These are phyloP conservation scores for Lobulomyces angularis DNA, from an alignment of 192 early-diverging fungal species.

Conservation along the genomic window DNA sequence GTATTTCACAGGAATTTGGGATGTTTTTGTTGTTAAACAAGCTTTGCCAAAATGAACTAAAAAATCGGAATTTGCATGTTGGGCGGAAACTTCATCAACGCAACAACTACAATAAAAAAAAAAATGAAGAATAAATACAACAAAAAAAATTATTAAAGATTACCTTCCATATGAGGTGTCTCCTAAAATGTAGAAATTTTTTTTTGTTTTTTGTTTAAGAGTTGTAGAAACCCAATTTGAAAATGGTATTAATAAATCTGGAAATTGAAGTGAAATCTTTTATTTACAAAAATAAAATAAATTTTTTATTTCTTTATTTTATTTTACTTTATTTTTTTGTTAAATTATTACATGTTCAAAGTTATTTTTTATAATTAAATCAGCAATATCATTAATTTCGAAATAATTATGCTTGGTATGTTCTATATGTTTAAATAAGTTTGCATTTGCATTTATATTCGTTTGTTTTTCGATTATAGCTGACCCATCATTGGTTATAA, in stretches of 20 bases:
- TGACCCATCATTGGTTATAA: too few species aligned
- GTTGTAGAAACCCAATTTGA: constrained; percentile 47
- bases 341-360: not conserved
- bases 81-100: constrained; percentile 90
- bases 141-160: not conserved
- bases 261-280: constrained; percentile 81
- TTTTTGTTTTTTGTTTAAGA: constrained; percentile 34
- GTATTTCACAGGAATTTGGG: too few species aligned
- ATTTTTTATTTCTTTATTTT: too few species aligned
- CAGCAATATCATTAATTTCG: not conserved
- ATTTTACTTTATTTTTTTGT: too few species aligned
- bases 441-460: not conserved
- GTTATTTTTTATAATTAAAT: not conserved
- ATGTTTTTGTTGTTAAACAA: constrained; percentile 66
- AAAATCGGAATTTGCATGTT: constrained; percentile 74
- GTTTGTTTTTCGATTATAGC: too few species aligned
- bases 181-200: constrained; percentile 63
- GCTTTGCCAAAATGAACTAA: constrained; percentile 92
- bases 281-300: constrained; percentile 6
- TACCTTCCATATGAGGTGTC: constrained; percentile 90
- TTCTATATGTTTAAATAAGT: not conserved
- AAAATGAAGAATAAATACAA: not conserved
- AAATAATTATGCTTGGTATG: not conserved
- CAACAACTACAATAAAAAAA: constrained; percentile 58
- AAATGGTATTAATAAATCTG: constrained; percentile 69